Evolutionary conservation across 768 basidiomycete species (phyloP).

Genomic region (Podaxis sp.): DNA sequence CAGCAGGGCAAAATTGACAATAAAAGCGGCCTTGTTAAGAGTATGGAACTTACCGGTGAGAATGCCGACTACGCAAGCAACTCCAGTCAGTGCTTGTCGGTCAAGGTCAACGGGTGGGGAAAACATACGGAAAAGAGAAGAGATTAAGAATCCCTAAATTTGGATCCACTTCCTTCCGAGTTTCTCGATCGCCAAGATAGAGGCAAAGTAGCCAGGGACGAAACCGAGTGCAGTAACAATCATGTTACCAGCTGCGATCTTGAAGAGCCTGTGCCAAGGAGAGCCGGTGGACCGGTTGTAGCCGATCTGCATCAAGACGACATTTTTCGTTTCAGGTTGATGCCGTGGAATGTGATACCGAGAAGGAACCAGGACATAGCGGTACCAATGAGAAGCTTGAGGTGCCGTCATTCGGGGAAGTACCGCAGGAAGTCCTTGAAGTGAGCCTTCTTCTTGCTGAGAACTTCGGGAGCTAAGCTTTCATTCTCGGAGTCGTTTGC

Average conservation of each 20-base stretch:
- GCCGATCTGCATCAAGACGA: constrained; percentile 72
- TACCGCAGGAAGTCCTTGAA: constrained; percentile 62
- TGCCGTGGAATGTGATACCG: constrained; percentile 80
- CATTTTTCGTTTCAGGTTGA: constrained; percentile 67
- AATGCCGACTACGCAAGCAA: constrained; percentile 49
- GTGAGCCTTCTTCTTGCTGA: constrained; percentile 48
- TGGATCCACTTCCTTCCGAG: constrained; percentile 77
- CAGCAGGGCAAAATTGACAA: constrained; percentile 70
- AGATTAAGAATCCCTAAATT: constrained; percentile 68
- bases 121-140: constrained; percentile 62
- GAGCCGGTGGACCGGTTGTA: constrained; percentile 57
- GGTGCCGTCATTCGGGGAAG: constrained; percentile 72
- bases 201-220: constrained; percentile 58
- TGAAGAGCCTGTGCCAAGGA: constrained; percentile 66
- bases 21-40: constrained; percentile 59
- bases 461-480: constrained; percentile 19
- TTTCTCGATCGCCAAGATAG: constrained; percentile 68
- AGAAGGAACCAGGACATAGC: constrained; percentile 73
- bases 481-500: constrained; percentile 12
- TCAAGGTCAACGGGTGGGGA: not conserved
- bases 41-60: constrained; percentile 63
- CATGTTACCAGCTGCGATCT: constrained; percentile 63
- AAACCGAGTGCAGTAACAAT: constrained; percentile 77
- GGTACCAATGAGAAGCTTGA: constrained; percentile 67
- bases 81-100: not conserved